phyloP scores from a whole-genome alignment of 2,329 filamentous ascomycete genomes.

The Epichloe elymi region DNA sequence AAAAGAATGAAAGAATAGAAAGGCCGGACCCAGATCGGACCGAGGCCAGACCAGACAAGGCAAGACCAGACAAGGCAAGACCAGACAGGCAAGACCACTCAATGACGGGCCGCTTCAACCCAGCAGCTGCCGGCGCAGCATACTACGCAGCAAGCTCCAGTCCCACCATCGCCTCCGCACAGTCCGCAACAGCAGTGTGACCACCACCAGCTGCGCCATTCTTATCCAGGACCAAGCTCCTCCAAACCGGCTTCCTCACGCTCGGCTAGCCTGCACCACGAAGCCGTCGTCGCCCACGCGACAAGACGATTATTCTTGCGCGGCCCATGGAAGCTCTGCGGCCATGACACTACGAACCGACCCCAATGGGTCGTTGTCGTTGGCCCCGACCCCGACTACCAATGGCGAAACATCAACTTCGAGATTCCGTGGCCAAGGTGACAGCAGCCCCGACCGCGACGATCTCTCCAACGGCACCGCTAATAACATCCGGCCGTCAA shows the following conservation, averaged over 20 bases:
- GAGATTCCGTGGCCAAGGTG: conserved; percentile 15
- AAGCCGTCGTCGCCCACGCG: conserved; percentile 13
- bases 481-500: conserved; percentile 29
- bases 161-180: not conserved
- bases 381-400: conserved; percentile 12
- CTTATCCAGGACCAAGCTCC: conserved; percentile 11
- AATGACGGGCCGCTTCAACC: not conserved
- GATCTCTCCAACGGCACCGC: conserved; percentile 13
- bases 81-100: not conserved
- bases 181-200: conserved; percentile 4
- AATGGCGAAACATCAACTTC: conserved; percentile 19
- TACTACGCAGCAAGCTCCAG: not conserved
- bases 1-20: not conserved
- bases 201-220: conserved; percentile 3
- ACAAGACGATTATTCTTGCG: conserved; percentile 9
- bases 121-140: conserved; percentile 4
- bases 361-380: conserved; percentile 18
- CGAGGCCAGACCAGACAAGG: not conserved
- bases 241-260: conserved; percentile 11
- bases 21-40: not conserved
- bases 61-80: not conserved
- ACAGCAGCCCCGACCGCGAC: conserved; percentile 18
- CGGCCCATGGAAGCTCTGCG: conserved; percentile 12
- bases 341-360: conserved; percentile 22
- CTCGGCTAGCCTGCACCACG: conserved; percentile 6